These are phyloP conservation scores for Globisporangium abappressorium DNA, from an alignment of 352 stramenopile species.

Conservation along the genomic window DNA sequence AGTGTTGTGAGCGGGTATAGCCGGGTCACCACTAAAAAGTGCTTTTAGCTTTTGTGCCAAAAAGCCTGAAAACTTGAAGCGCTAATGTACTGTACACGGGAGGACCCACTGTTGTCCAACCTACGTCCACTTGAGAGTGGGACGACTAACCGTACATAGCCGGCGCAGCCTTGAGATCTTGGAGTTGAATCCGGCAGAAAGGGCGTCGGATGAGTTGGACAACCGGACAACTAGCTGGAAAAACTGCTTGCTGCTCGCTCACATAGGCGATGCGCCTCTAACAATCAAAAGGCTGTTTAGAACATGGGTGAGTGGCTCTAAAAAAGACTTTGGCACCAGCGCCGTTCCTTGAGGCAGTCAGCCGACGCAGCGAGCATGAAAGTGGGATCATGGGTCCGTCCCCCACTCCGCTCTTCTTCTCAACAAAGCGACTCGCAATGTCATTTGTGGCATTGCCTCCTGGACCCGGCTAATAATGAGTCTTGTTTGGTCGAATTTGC, in stretches of 20 bases:
- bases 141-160: neutral
- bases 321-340: neutral
- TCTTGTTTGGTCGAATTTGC: too few species aligned
- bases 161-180: neutral
- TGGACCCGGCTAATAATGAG: too few species aligned
- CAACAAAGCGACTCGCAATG: too few species aligned
- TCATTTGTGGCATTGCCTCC: too few species aligned
- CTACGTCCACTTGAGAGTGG: neutral
- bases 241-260: neutral
- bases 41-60: neutral
- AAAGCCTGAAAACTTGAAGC: neutral
- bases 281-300: neutral
- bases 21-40: neutral
- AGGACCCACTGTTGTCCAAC: constrained; percentile 5
- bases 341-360: neutral
- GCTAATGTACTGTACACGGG: neutral
- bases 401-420: too few species aligned
- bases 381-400: neutral
- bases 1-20: constrained; percentile 6
- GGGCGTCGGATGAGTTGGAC: neutral
- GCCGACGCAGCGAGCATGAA: neutral
- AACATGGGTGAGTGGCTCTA: neutral
- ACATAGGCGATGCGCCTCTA: neutral
- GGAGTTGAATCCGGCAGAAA: constrained; percentile 12
- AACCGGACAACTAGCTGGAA: neutral